Base-by-base conservation (phyloP, 495 filamentous ascomycete species). In the Hypoxylon perforatum region DNA sequence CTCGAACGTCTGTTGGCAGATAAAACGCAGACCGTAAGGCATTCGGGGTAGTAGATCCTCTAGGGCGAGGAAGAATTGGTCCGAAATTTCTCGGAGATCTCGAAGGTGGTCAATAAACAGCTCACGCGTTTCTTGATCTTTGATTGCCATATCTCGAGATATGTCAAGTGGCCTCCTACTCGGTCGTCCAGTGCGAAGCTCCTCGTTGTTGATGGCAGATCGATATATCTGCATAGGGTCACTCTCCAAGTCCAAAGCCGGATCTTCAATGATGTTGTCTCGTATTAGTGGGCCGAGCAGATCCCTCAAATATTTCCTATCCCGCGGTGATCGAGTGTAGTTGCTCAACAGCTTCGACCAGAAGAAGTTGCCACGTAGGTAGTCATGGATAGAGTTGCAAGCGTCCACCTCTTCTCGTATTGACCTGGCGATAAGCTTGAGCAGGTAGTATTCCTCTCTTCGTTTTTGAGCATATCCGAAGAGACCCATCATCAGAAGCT, bases 211-310 rank as follows among this genome's bases (percentile, higher is more conserved):
- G 77, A 98, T 93, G 10, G 90, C 87, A 11, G 93, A 94, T 21
- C 92, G 87, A 78, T 99, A 97, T 50, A 99, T 99, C 68, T 97
- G 94, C 82, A 98, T 90, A 0, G 95, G 95, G 73, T 99, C 95
- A 71, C 94, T 97, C 76, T 99, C 95, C 14, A 99, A 83, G 68
- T 98, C 94, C 51, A 98, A 82, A 8, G 90, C 89, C 6, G 91
- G 89, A 63, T 97, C 96, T 28, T 97, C 94, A 45, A 97, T 89
- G 73, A 98, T 90, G 70, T 93, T 92, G 63, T 95, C 88, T 63
- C 89, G 88, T 61, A 98, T 90, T 33, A 97, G 77, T 7, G 91
- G 86, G 12, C 92, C 92, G 10, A 97, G 77, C 9, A 97, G 80
- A 67, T 95, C 91, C 30, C 91, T 87, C 71, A 98, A 83, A 77